A percentile compares a stretch with the other conserved stretches of the same genome.
These are phyloP conservation scores for Teratosphaeria epicoccoides DNA, from an alignment of 2,329 filamentous ascomycete species.

Conservation along the genomic window DNA sequence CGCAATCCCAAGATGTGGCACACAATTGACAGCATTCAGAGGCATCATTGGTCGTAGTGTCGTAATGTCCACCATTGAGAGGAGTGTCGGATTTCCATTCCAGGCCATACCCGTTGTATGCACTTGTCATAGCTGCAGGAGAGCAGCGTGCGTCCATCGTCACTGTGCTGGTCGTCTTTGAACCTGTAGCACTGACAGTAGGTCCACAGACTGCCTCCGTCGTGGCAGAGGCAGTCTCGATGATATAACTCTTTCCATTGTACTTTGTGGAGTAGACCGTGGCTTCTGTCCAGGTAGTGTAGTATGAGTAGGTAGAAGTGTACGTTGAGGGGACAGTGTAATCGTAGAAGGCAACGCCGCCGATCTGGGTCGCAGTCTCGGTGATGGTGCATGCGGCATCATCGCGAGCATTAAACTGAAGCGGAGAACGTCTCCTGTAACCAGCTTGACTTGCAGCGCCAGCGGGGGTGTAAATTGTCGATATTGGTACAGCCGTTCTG, in stretches of 20 bases:
- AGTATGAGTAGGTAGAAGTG: conserved; percentile 21
- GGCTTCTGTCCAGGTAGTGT: conserved; percentile 20
- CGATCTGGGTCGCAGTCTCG: conserved; percentile 17
- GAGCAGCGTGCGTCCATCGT: conserved; percentile 23
- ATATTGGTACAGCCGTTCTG: conserved; percentile 8
- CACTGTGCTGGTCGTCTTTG: conserved; percentile 14
- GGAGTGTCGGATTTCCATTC: conserved; percentile 17
- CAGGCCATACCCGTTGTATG: conserved; percentile 19
- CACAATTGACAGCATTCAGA: conserved; percentile 24
- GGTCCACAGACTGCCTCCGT: conserved; percentile 12
- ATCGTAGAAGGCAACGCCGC: conserved; percentile 20
- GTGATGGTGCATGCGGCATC: conserved; percentile 17
- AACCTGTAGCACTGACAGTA: conserved; percentile 11
- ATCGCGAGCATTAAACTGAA: conserved; percentile 11
- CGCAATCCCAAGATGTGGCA: conserved; percentile 19
- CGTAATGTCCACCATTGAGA: conserved; percentile 16
- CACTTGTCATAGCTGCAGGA: conserved; percentile 19
- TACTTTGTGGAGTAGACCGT: conserved; percentile 22
- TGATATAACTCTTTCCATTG: conserved; percentile 21
- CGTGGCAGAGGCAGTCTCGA: conserved; percentile 18
- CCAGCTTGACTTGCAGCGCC: conserved; percentile 1
- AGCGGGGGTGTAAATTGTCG: conserved; percentile 16
- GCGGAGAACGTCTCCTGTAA: conserved; percentile 9
- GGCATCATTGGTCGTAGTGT: conserved; percentile 19
- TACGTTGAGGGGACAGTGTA: conserved; percentile 12